Base-by-base conservation (phyloP, 305 asterid genomes). In the Rubia peregrina region DNA sequence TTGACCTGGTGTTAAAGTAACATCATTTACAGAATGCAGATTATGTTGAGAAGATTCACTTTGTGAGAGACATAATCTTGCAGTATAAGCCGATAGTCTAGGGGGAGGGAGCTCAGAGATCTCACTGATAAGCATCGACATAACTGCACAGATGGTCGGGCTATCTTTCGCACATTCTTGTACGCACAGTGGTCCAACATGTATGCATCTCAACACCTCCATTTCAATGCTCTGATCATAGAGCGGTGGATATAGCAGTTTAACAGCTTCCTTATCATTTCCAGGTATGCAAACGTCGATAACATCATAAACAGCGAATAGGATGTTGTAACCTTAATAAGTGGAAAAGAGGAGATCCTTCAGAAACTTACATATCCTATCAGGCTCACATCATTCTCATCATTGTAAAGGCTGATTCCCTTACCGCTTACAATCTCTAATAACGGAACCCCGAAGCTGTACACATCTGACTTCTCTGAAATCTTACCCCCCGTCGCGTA, bases 101-200 rank as follows among this genome's bases (percentile, higher is more conserved):
- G 72, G 77, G 43, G 6, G 30, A 5, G 61, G 72, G 2, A 67
- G 72, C n/a, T 67, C 62, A 0, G 53, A 36, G 3, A 74, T 59
- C 48, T 74, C 77, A 48, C 65, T 61, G 46, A 33, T 74, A 1
- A 74, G 57, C 73, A 68, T 61, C 5, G 48, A 43, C 13, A 43
- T 2, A 43, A 68, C 40, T 3, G 42, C 24, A n/a, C 19, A 62
- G 3, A 62, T 26, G 22, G 24, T 42, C 19, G 85, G 87, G 61
- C 86, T 74, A 8, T 79, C 81, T 19, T 74, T 77, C 4, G 88
- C 83, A 51, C 24, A 70, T 74, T 87, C 92, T 77, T 87, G 89
- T 1, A 87, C 86, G 64, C 91, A 86, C 70, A 87, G 41, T 30
- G 83, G 72, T 2, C 84, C 87, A 0, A 81, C 80, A 13, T 84